Evolutionary conservation across 1,284 basidiomycete genomes (phyloP).

Genomic region (Moniliophthora roreri): DNA sequence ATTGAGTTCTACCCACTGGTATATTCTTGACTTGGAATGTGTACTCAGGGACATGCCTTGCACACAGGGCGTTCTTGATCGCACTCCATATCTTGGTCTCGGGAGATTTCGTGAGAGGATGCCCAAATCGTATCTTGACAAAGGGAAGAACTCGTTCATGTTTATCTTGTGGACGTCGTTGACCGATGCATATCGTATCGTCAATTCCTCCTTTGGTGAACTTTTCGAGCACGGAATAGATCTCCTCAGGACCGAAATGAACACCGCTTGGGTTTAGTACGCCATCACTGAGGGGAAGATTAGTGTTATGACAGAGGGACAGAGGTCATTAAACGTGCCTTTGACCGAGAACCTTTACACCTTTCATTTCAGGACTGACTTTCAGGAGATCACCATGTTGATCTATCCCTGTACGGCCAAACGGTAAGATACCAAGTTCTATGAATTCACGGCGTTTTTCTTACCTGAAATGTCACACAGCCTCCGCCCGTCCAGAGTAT

Average conservation of each 20-base stretch:
- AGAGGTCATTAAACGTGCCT: slow-evolving; percentile 35
- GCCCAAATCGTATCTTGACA: slow-evolving; percentile 66
- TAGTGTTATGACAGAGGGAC: not conserved
- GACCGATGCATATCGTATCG: slow-evolving; percentile 80
- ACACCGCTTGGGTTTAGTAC: slow-evolving; percentile 84
- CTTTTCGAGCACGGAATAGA: slow-evolving; percentile 76
- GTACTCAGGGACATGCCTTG: slow-evolving; percentile 73
- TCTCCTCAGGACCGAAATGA: slow-evolving; percentile 85
- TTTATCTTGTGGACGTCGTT: slow-evolving; percentile 67
- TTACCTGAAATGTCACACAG: slow-evolving; percentile 73
- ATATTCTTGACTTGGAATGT: slow-evolving; percentile 63
- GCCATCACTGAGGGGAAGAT: slow-evolving; percentile 52
- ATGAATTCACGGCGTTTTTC: too few relatives aligned
- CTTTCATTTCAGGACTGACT: slow-evolving; percentile 59
- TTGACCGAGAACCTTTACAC: slow-evolving; percentile 63
- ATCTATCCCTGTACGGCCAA: slow-evolving; percentile 54
- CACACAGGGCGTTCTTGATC: slow-evolving; percentile 65
- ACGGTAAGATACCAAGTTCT: too few relatives aligned
- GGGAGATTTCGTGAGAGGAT: slow-evolving; percentile 47
- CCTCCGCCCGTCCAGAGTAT: slow-evolving; percentile 56
- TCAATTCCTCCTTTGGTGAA: slow-evolving; percentile 50
- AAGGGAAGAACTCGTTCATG: slow-evolving; percentile 88
- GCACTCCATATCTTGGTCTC: slow-evolving; percentile 52
- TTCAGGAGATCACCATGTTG: slow-evolving; percentile 69
- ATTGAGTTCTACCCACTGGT: slow-evolving; percentile 41